Conservation (phyloP, 108 stramenopile genomes). For the Chaetoceros muelleri region DNA sequence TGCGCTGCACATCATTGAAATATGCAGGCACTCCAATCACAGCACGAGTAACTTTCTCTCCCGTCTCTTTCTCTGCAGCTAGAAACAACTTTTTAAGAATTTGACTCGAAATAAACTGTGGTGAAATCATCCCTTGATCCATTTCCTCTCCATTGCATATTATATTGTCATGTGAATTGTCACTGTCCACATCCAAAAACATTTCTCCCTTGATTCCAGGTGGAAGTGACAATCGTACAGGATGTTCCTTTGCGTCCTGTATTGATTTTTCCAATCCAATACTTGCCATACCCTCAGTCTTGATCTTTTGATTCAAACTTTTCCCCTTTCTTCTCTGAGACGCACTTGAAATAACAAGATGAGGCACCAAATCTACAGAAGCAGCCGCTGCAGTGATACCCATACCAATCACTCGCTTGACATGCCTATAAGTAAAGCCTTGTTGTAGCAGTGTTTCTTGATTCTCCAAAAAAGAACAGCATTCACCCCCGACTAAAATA, state of each 20-base stretch:
- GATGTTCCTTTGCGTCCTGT: conserved; percentile 44
- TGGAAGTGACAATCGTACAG: conserved; percentile 35
- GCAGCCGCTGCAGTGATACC: conserved; percentile 34
- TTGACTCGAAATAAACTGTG: conserved; percentile 71
- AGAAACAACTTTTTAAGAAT: conserved; percentile 48
- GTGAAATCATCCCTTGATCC: conserved; percentile 18
- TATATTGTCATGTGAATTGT: background rate
- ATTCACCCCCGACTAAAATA: background rate
- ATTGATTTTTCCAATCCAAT: conserved; percentile 33
- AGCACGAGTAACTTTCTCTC: conserved; percentile 52
- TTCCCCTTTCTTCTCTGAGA: conserved; percentile 21
- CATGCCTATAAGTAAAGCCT: conserved; percentile 46
- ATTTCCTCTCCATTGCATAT: conserved; percentile 5
- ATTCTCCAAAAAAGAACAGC: background rate
- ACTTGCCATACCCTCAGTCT: conserved; percentile 25
- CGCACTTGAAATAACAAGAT: conserved; percentile 21
- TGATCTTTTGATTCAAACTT: conserved; percentile 23
- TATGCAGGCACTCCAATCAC: conserved; percentile 95
- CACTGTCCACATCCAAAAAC: background rate
- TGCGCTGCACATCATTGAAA: conserved; percentile 82
- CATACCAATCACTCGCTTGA: conserved; percentile 77
- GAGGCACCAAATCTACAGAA: conserved; percentile 56
- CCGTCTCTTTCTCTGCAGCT: conserved; percentile 35
- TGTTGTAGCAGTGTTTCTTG: background rate
- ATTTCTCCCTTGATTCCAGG: background rate